Evolutionary conservation across 331 rosid species (phyloP).

Genomic region (Cydonia oblonga): DNA sequence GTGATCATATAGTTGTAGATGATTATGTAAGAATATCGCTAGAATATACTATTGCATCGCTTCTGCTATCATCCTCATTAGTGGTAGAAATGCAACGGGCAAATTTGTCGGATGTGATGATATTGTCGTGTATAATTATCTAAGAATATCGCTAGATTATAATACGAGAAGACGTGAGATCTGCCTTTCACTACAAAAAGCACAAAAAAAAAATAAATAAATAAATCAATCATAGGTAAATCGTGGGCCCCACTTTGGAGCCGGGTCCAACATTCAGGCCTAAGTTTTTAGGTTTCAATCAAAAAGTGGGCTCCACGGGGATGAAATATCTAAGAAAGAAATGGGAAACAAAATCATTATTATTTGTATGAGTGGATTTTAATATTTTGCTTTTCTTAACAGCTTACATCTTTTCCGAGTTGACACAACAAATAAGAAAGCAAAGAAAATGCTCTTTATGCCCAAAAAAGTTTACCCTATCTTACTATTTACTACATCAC

Average conservation of each 20-base stretch:
- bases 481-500: background rate
- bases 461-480: background rate
- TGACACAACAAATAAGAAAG: too few species aligned
- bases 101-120: too few species aligned
- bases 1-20: too few species aligned
- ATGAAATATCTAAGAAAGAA: background rate
- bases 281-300: background rate
- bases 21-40: too few species aligned
- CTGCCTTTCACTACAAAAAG: too few species aligned
- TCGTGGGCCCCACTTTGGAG: background rate
- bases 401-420: background rate
- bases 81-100: too few species aligned
- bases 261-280: conserved; percentile 1
- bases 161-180: too few species aligned
- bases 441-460: background rate
- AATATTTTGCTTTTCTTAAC: background rate
- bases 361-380: background rate
- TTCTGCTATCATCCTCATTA: too few species aligned
- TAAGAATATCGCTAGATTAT: too few species aligned
- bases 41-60: accelerated
- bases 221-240: too few species aligned
- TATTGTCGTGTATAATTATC: too few species aligned
- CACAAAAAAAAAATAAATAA: too few species aligned
- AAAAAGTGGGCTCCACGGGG: background rate
- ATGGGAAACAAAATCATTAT: background rate